Evolutionary conservation across 2,329 filamentous ascomycete genomes (phyloP), one percentile per base, ranked within the genome.

Genomic region (Pestalotiopsis sp.): DNA sequence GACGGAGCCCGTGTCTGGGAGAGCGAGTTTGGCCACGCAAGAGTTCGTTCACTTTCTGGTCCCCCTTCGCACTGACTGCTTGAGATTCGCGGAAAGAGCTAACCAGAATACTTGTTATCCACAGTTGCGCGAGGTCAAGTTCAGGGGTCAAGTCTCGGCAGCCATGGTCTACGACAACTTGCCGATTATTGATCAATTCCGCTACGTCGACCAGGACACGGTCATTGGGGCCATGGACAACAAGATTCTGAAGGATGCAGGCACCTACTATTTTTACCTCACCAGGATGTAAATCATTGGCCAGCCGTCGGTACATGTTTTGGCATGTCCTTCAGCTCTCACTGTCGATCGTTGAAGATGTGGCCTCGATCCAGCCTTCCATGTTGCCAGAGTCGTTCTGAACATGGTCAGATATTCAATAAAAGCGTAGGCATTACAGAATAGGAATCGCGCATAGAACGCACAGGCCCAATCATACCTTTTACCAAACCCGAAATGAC

Each of bases 151-250:
- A 3, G 70, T 77, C 9, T 75, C 77, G 4, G 70, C 76, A 1
- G 73, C 75, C 12, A 76, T 78, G 73, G 71, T 78, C 3, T 79
- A 77, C 64, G 74, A 79, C 60, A 72, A 73, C 3, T 65, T 71
- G 2, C 76, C 77, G 3, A 77, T 78, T 64, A 76, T 78, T 23
- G 76, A 78, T n/a, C 68, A 71, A 12, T 79, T 79, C 68, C 74
- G 76, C 0, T 70, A 70, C 25, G 75, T 79, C 12, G 68, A 72
- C 5, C 74, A 77, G 2, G 68, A 74, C 12, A 71, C 73, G 20
- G 70, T 79, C 0, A 56, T 74, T 3, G 77, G 75, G 2, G 73
- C 74, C 3, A 76, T 78, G 75, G 76, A 78, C 49, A 70, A 56
- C 56, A 58, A 58, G n/a, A 23, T 20, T 12, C n/a, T 58, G 56